Evolutionary conservation across 73 alveolate species (phyloP).

Genomic region (Paramecium octaurelia): DNA sequence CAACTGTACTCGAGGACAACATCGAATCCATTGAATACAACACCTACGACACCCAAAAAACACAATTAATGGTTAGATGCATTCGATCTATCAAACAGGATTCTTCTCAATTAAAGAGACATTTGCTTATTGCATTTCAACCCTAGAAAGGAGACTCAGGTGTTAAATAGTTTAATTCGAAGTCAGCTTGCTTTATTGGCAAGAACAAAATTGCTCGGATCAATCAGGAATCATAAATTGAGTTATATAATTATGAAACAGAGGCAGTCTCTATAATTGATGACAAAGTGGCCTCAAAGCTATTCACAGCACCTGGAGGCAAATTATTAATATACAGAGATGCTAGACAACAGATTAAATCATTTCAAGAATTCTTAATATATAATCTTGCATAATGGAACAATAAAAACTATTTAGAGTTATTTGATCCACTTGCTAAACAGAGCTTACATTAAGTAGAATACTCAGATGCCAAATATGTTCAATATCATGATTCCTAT

Average conservation of each 20-base stretch:
- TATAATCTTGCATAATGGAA: too few relatives aligned
- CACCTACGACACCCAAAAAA: not conserved
- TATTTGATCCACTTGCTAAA: slow-evolving; percentile 8
- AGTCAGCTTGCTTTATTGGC: slow-evolving; percentile 2
- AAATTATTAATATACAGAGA: not conserved
- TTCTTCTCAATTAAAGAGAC: not conserved
- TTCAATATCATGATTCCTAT: not conserved
- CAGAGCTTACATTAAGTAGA: not conserved
- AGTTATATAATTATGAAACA: slow-evolving; percentile 52
- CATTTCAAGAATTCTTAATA: too few relatives aligned
- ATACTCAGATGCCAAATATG: not conserved
- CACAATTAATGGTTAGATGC: slow-evolving; percentile 24
- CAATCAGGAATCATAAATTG: not conserved
- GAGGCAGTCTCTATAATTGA: slow-evolving; percentile 45
- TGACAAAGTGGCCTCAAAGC: not conserved
- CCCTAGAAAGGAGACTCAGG: not conserved
- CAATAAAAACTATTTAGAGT: not conserved
- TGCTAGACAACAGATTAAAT: too few relatives aligned
- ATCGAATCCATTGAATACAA: slow-evolving; percentile 66
- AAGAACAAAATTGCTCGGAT: slow-evolving; percentile 6
- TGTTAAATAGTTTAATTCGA: not conserved
- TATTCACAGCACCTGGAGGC: slow-evolving; percentile 44
- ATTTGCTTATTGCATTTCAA: slow-evolving; percentile 1
- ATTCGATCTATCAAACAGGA: not conserved
- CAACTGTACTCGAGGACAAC: slow-evolving; percentile 54